Conservation (phyloP, 2,329 filamentous ascomycete genomes). For the Exserohilum turcica region DNA sequence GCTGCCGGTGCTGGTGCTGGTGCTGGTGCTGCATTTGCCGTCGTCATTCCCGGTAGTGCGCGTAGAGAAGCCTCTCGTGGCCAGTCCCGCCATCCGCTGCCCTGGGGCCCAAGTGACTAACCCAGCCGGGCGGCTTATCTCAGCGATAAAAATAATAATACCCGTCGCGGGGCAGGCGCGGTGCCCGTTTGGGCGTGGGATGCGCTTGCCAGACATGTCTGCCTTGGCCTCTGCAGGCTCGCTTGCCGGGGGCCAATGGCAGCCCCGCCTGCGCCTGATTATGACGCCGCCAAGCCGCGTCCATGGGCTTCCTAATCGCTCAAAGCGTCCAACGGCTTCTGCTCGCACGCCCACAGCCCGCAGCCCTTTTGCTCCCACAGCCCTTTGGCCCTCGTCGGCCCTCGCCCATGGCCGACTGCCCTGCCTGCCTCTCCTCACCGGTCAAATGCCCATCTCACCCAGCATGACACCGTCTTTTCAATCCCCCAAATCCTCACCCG, state of each 20-base stretch:
- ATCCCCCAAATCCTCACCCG: background rate
- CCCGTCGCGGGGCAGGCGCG: background rate
- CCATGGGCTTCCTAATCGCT: background rate
- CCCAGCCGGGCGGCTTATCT: conserved; percentile 9
- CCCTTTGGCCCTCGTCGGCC: background rate
- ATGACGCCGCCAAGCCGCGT: conserved; percentile 6
- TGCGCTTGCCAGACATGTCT: conserved; percentile 16
- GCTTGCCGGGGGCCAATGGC: conserved; percentile 12
- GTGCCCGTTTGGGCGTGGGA: background rate
- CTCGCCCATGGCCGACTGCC: background rate
- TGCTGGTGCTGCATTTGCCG: no score
- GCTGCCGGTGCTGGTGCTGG: background rate
- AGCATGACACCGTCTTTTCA: conserved; percentile 1
- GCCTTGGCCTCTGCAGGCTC: conserved; percentile 14
- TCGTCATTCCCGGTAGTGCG: background rate
- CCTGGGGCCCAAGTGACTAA: conserved; percentile 1
- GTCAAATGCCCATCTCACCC: conserved; percentile 5
- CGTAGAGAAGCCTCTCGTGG: background rate
- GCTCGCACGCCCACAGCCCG: background rate
- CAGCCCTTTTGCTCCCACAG: background rate
- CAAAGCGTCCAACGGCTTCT: conserved; percentile 8
- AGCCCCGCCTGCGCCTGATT: conserved; percentile 8
- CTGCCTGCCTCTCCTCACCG: conserved; percentile 1
- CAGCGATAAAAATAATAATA: conserved; percentile 11
- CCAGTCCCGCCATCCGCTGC: background rate